Evolutionary conservation across 2,329 filamentous ascomycete genomes (phyloP).

Genomic region (Sporothrix variecibatus): DNA sequence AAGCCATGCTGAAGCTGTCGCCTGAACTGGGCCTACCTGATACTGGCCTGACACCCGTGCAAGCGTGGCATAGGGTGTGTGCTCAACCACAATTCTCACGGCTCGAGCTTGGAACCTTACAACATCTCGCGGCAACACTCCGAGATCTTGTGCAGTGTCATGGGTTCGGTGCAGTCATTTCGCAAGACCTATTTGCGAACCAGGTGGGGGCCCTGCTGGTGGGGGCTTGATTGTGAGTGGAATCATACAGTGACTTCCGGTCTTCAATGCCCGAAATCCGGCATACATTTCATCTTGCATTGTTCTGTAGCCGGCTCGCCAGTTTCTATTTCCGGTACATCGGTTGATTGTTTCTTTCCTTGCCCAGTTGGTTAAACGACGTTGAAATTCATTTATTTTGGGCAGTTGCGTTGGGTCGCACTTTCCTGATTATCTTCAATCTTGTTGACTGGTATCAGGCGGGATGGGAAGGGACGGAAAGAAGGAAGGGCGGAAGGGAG

Average conservation of each 20-base stretch:
- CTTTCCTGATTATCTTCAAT: neutral
- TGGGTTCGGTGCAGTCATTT: slow-evolving; percentile 24
- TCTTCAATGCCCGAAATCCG: neutral
- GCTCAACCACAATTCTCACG: slow-evolving; percentile 21
- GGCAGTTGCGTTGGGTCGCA: neutral
- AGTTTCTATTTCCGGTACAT: neutral
- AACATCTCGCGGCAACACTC: slow-evolving; percentile 13
- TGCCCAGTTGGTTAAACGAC: too few species aligned
- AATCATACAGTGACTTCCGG: too few species aligned
- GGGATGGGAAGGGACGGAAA: neutral
- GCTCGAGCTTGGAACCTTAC: neutral
- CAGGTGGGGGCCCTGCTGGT: neutral
- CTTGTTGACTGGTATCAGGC: too few species aligned
- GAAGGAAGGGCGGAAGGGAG: too few species aligned
- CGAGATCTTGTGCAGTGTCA: slow-evolving; percentile 22
- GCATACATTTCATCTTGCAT: neutral
- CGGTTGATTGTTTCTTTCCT: neutral
- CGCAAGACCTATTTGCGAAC: neutral
- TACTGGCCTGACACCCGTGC: slow-evolving; percentile 25
- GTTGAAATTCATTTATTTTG: neutral
- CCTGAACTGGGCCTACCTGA: slow-evolving; percentile 5
- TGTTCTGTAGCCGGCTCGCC: neutral
- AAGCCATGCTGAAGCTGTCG: slow-evolving; percentile 23
- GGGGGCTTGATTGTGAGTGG: neutral
- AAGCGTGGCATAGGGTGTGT: slow-evolving; percentile 24